These are phyloP conservation scores for Populus euphratica DNA, from an alignment of 345 rosid species.

Conservation along the genomic window DNA sequence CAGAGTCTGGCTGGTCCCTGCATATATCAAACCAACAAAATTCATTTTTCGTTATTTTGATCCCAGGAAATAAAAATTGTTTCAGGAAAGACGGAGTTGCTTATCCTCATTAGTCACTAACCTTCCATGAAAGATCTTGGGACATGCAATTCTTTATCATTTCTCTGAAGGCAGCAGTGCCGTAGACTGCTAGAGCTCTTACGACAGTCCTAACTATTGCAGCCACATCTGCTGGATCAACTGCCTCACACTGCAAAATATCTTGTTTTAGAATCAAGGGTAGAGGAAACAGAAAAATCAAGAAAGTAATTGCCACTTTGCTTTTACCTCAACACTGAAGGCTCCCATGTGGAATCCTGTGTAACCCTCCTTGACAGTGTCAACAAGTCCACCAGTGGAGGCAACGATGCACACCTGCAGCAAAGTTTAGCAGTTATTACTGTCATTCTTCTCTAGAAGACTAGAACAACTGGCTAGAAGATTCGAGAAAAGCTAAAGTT, in stretches of 20 bases:
- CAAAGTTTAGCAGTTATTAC: background rate
- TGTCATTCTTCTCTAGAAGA: background rate
- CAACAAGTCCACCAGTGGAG: conserved; percentile 94
- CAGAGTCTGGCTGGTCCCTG: conserved; percentile 81
- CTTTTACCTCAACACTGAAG: conserved; percentile 68
- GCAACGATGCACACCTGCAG: conserved; percentile 74
- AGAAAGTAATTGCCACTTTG: background rate
- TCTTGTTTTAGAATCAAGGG: background rate
- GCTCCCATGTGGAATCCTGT: conserved; percentile 92
- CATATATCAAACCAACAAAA: conserved; percentile 11
- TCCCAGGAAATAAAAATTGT: background rate
- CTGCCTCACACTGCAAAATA: conserved; percentile 60
- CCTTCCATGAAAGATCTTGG: conserved; percentile 96
- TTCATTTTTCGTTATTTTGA: background rate
- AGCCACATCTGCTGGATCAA: conserved; percentile 73
- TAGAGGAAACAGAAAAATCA: background rate
- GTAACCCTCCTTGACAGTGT: conserved; percentile 83
- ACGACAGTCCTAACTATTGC: conserved; percentile 52
- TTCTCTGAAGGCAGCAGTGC: conserved; percentile 57
- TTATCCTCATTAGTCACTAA: conserved; percentile 24
- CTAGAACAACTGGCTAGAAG: background rate
- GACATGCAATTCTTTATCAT: conserved; percentile 88
- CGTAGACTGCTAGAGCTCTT: conserved; percentile 59
- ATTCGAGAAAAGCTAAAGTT: background rate
- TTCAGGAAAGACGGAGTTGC: background rate